A percentile compares a stretch with the other conserved stretches of the same genome.
Evolutionary conservation across 805 yeast genomes (phyloP).

Genomic region (Citeromyces matritensis): DNA sequence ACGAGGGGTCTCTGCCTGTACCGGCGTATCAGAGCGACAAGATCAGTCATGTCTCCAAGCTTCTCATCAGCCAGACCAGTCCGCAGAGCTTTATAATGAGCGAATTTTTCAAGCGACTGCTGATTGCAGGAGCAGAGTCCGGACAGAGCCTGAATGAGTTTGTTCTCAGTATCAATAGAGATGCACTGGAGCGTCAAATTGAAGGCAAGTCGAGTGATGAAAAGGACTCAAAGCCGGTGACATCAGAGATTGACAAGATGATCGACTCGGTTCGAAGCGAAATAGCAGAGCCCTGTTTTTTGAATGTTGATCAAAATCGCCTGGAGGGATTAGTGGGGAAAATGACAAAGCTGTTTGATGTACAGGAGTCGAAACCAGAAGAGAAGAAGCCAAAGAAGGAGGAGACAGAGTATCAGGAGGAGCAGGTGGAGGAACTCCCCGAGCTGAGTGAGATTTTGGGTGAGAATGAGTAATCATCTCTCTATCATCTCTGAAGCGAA

Average conservation of each 20-base stretch:
- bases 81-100: no score
- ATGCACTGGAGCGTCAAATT: background rate
- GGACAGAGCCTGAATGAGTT: background rate
- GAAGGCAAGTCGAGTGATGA: background rate
- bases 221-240: background rate
- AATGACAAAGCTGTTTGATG: background rate
- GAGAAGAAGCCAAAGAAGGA: no score
- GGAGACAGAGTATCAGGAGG: background rate
- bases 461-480: background rate
- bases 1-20: no score
- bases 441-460: background rate
- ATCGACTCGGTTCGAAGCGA: background rate
- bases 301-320: background rate
- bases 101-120: no score
- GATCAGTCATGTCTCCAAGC: no score
- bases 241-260: background rate
- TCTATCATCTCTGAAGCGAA: no score
- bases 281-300: background rate
- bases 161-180: background rate
- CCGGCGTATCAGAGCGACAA: no score
- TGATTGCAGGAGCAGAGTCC: no score
- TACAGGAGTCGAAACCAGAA: no score
- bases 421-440: conserved; percentile 1
- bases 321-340: background rate
- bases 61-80: no score